Percentiles rank a stretch among this genome's conserved stretches.
Conservation (phyloP, 2,329 filamentous ascomycete genomes). For the Clonostachys rhizophaga region DNA sequence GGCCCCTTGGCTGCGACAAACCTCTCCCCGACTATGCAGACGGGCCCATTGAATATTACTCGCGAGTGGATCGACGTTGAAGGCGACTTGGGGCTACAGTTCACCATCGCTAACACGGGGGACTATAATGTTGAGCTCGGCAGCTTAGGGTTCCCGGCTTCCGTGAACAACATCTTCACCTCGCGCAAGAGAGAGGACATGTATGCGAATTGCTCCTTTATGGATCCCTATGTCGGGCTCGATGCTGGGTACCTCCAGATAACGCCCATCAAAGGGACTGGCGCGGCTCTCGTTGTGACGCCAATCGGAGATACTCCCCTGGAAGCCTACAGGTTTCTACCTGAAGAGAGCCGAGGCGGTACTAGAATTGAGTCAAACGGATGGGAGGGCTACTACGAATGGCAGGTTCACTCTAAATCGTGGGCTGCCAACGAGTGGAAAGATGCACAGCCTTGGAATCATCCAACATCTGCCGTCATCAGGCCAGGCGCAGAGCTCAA, state of each 20-base stretch:
- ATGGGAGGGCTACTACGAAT: conserved; percentile 58
- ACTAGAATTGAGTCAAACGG: conserved; percentile 45
- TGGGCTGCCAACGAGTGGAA: conserved; percentile 54
- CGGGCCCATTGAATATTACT: conserved; percentile 35
- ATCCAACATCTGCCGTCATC: conserved; percentile 38
- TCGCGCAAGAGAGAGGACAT: conserved; percentile 40
- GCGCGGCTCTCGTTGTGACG: conserved; percentile 48
- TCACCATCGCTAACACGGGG: conserved; percentile 42
- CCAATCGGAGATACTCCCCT: conserved; percentile 41
- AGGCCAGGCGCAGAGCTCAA: conserved; percentile 35
- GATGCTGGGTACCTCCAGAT: conserved; percentile 53
- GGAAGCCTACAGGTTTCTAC: conserved; percentile 50
- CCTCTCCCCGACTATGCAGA: conserved; percentile 32
- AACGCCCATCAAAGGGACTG: conserved; percentile 43
- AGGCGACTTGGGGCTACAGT: conserved; percentile 43
- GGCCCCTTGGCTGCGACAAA: conserved; percentile 28
- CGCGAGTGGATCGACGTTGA: conserved; percentile 44
- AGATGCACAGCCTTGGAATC: conserved; percentile 46
- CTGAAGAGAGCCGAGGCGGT: conserved; percentile 31
- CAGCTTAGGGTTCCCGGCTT: conserved; percentile 51
- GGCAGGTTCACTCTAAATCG: conserved; percentile 48
- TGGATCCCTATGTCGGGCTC: conserved; percentile 57
- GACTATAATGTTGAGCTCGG: conserved; percentile 42
- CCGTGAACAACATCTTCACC: conserved; percentile 60
- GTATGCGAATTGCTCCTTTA: conserved; percentile 44